These are phyloP conservation scores for Tuctoria greenei DNA, from an alignment of 176 grass and related monocot species.

Conservation along the genomic window DNA sequence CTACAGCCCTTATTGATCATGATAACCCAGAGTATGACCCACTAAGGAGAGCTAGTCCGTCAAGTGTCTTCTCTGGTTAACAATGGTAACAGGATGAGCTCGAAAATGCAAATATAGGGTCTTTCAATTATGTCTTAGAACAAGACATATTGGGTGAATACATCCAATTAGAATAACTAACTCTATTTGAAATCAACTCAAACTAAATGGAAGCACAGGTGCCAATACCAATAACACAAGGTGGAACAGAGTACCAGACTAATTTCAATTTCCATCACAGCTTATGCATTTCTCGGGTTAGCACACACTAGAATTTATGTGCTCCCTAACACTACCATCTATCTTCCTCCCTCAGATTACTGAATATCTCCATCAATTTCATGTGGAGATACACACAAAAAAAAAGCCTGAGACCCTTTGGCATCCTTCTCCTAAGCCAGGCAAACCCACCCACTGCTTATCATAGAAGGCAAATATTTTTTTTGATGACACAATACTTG, in stretches of 20 bases:
- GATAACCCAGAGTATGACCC: background rate
- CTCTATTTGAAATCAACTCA: background rate
- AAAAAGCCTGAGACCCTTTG: background rate
- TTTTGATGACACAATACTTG: background rate
- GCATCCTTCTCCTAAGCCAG: background rate
- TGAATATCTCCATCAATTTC: background rate
- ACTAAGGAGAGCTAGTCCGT: background rate
- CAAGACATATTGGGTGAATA: background rate
- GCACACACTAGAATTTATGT: background rate
- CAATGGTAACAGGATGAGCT: slow-evolving; percentile 8
- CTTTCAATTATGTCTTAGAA: slow-evolving; percentile 1
- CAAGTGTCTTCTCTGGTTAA: background rate
- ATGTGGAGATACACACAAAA: background rate
- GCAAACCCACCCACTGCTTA: background rate
- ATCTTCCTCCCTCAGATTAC: background rate
- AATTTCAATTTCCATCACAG: background rate
- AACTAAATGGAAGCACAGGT: background rate
- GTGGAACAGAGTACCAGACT: background rate
- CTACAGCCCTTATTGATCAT: background rate
- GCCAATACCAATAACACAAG: background rate
- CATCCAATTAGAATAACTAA: background rate
- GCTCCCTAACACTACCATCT: background rate
- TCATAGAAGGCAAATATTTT: background rate
- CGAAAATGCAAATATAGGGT: background rate
- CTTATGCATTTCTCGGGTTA: background rate